Base-by-base conservation (phyloP, 352 stramenopile genomes). In the Phytophthora fragariae region DNA sequence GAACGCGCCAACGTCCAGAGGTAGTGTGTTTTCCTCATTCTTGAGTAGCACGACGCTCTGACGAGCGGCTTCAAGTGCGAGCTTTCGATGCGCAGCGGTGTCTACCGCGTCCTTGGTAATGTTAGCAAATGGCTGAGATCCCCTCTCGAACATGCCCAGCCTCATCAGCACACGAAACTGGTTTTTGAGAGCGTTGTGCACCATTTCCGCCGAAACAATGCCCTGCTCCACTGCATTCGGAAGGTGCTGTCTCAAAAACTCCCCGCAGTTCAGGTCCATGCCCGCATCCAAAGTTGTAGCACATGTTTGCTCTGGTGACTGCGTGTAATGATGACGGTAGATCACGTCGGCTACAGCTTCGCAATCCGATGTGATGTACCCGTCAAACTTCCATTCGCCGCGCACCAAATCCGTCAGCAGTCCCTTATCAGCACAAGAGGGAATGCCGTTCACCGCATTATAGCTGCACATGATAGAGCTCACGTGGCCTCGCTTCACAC, bases 391-490 rank as follows among this genome's bases (percentile, higher is more conserved):
- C 95, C 94, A 98, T 59, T 83, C 61, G 2, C 80, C 72, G n/a
- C 95, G 84, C n/a, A 97, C 73, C 7, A 92, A 37, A 27, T 83
- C 80, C 0, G 88, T 92, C 33, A 99, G 65, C 1, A 99, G 70
- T 5, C 80, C 68, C n/a, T 79, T 75, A 72, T 98, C 93, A 6
- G 94, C 91, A 75, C 97, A 99, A 14, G 90, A 79, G 1, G 97
- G 97, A 19, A 97, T 78, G 5, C 94, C 93, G 73, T 98, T 98
- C 31, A 99, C 83, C 12, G 90, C 86, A 65, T 99, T 99, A 80
- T 99, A 99, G 57, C 86, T 97, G 77, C 96, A 99, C 97, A 99
- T 99, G 49, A 98, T 72, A 10, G 86, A 85, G 55, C 79, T 96
- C 35, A 89, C 92, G 53, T 84, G 73, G 17, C 81, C 93, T 24